Evolutionary conservation across 148 eudicot species (phyloP), one percentile per base, ranked within the genome.

Genomic region (Spergularia marina): DNA sequence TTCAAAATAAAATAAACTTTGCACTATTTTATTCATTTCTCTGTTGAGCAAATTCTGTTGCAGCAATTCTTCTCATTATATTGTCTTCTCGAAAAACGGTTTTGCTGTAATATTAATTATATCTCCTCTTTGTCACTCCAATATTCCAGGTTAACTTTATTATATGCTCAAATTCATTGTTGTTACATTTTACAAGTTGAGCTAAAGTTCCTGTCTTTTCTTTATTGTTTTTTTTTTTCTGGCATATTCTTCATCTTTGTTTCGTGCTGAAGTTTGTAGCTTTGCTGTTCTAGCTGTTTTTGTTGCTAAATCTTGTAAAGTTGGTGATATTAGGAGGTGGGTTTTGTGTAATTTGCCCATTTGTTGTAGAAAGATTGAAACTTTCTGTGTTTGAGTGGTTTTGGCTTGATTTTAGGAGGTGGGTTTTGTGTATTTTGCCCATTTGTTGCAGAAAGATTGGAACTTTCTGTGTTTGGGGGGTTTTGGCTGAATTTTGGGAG

Each of bases 11-110:
- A 30, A 0, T 44, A 44, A 44, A 44, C 18, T 40, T 65, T 15
- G 3, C 72, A 69, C 30, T 76, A 66, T 65, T 76, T 53, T 59
- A 81, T 81, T 81, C 74, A 58, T 75, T 75, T 65, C 53, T 80
- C 59, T 34, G 21, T 7, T 68, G 55, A 53, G 63, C 17, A 3
- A 58, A 34, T 60, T 68, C 69, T 16, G 21, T 70, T 52, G 40
- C 64, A 59, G 4, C 12, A 59, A 79, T 51, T 65, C 62, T 56
- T 64, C 75, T 59, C 55, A 20, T 44, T 62, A 41, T 65, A 23
- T 44, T 76, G 47, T 55, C 71, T 63, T 71, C 77, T 49, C 53
- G 8, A 57, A 73, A 73, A 52, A 51, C 36, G 58, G 25, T 73
- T 23, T 16, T 20, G 56, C 13, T 44, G 11, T 64, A 40, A 57